Percentiles rank a stretch among this genome's conserved stretches.
phyloP scores from a whole-genome alignment of 2,329 filamentous ascomycete species.

The Colletotrichum salicis region DNA sequence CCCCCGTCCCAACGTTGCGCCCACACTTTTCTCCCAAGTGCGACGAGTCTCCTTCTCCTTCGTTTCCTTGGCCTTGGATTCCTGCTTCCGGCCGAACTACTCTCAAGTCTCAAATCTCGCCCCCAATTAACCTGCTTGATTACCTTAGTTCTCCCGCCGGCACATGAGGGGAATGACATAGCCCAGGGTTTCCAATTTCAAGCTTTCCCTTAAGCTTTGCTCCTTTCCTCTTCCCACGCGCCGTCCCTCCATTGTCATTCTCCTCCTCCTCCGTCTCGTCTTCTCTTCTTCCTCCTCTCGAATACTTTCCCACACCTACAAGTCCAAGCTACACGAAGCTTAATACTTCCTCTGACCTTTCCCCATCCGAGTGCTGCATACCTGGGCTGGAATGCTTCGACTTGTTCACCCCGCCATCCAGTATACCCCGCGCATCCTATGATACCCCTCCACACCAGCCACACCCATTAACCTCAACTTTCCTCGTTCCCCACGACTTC shows the following conservation, averaged over 20 bases:
- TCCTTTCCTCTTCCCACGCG: neutral
- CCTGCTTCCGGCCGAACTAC: constrained; percentile 20
- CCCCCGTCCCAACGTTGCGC: constrained; percentile 17
- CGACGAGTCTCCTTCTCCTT: neutral
- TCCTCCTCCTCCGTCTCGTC: constrained; percentile 11
- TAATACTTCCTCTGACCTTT: neutral
- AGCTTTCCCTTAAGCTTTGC: constrained; percentile 30
- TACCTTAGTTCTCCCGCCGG: neutral
- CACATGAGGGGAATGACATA: constrained; percentile 23
- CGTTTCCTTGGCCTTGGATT: neutral
- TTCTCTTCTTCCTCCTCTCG: neutral
- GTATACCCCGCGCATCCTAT: constrained; percentile 12
- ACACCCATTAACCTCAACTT: neutral
- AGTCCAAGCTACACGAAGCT: neutral
- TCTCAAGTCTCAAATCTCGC: neutral
- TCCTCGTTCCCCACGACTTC: neutral
- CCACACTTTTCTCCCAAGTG: constrained; percentile 7
- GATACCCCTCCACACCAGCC: constrained; percentile 21
- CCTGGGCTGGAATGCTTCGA: constrained; percentile 8
- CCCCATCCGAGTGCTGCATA: constrained; percentile 3
- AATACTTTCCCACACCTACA: neutral
- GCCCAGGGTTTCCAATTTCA: constrained; percentile 9
- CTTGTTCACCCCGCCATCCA: constrained; percentile 15
- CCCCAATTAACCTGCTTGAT: neutral
- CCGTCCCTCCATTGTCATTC: constrained; percentile 17